Evolutionary conservation across 345 rosid genomes (phyloP), one percentile per base, ranked within the genome.

Genomic region (Citrus mangshanensis): DNA sequence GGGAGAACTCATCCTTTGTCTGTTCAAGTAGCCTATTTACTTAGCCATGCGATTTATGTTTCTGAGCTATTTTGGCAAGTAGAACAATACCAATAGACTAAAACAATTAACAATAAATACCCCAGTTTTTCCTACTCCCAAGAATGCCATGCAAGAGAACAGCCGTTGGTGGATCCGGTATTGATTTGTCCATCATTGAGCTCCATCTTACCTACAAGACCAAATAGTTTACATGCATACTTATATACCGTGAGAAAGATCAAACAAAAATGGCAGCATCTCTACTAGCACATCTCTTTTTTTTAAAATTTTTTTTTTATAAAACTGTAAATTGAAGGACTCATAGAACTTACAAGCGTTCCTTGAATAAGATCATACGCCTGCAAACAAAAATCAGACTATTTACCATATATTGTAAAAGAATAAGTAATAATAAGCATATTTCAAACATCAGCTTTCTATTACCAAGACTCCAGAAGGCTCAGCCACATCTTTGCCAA

Each of bases 321-420:
- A 10, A 12, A 46, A 46, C 51, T 46, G 51, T 46, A 46, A 68
- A 66, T 30, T 42, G 42, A 70, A 71, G 38, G 46, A 70, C 1
- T 54, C 37, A 79, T 55, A 79, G 71, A 54, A 91, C 97, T 88
- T 89, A 95, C 98, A 80, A 86, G 93, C 58, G 86, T 83, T 35
- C 97, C 99, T 88, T 93, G 99, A 84, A 95, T 91, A 82, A 95
- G 94, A 78, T 93, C 98, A 73, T 91, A 91, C 7, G 93, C 98
- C 98, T 93, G 91, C 86, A 89, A 85, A 80, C 32, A 82, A 66
- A 37, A 54, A 75, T 32, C 46, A 74, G 24, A 76, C 51, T 46
- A 1, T 46, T 46, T 12, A 46, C 51, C 18, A 13, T 46, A 46
- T 28, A 63, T 2, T 28, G 19, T 13, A 28, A 30, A 64, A 32